phyloP scores from a whole-genome alignment of 345 rosid species.

The Odontarrhena argentea region DNA sequence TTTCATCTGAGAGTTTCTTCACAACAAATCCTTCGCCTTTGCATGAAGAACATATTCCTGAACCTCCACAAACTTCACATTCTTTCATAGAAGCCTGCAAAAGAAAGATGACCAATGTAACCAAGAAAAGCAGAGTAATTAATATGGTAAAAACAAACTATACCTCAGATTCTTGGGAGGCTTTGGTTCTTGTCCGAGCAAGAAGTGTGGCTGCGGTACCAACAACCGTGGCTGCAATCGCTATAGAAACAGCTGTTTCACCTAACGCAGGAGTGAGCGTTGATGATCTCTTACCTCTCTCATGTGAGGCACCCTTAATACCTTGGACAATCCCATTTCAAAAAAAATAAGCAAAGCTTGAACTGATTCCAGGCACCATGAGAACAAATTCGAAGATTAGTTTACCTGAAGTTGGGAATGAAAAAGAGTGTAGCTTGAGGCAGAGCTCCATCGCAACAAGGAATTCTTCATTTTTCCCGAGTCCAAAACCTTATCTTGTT shows the following conservation, averaged over 20 bases:
- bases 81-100: conserved; percentile 60
- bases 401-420: conserved; percentile 27
- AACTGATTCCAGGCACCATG: neutral
- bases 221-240: conserved; percentile 79
- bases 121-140: neutral
- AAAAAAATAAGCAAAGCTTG: conserved; percentile 4
- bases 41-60: conserved; percentile 87
- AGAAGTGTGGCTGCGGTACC: conserved; percentile 89
- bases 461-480: neutral
- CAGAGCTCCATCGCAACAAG: conserved; percentile 37
- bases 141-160: conserved; percentile 21
- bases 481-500: conserved; percentile 24
- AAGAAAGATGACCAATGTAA: neutral
- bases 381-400: neutral
- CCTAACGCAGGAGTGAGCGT: conserved; percentile 49
- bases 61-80: conserved; percentile 77
- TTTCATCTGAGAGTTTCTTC: conserved; percentile 70
- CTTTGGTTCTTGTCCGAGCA: conserved; percentile 55
- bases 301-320: conserved; percentile 34
- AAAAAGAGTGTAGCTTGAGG: conserved; percentile 37
- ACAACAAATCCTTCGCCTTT: conserved; percentile 90
- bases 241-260: conserved; percentile 80
- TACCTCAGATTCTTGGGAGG: conserved; percentile 61
- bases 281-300: conserved; percentile 39
- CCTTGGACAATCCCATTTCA: conserved; percentile 10